A percentile compares a stretch with the other conserved stretches of the same genome.
Conservation (phyloP, 2,329 filamentous ascomycete species). For the Pestalotiopsis fici region DNA sequence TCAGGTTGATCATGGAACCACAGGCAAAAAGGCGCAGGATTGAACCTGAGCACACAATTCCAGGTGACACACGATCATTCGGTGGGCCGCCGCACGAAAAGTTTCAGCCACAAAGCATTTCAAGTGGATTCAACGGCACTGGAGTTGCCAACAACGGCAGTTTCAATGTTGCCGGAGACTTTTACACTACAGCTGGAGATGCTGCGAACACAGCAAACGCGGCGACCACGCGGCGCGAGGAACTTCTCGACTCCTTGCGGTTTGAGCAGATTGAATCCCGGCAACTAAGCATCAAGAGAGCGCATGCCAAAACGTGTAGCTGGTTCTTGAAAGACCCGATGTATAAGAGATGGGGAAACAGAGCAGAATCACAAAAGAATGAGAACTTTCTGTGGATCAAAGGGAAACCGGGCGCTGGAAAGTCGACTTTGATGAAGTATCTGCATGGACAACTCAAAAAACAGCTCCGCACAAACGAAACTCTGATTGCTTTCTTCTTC, state of each 20-base stretch:
- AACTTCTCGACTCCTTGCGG: conserved; percentile 12
- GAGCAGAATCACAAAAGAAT: not conserved
- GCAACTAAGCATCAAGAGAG: conserved; percentile 9
- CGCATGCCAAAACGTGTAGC: conserved; percentile 17
- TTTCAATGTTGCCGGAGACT: not conserved
- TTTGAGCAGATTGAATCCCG: conserved; percentile 17
- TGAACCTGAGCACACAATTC: not conserved
- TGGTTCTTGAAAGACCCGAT: conserved; percentile 15
- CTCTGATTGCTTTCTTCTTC: conserved; percentile 46
- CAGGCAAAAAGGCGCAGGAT: not conserved
- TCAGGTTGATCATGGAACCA: not conserved
- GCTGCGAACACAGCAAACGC: not conserved
- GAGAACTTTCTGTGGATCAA: conserved; percentile 1
- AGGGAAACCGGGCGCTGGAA: conserved; percentile 4
- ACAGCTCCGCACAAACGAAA: not conserved
- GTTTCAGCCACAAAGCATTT: not conserved
- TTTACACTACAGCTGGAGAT: not conserved
- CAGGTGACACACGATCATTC: too few relatives aligned
- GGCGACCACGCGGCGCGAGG: not conserved
- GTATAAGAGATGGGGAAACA: conserved; percentile 15
- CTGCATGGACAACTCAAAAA: not conserved
- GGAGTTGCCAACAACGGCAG: not conserved
- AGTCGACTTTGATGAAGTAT: conserved; percentile 4
- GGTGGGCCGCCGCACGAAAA: not conserved
- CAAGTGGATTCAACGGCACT: not conserved